Conservation (phyloP, 495 filamentous ascomycete species). For the Hyaloscypha finlandica region DNA sequence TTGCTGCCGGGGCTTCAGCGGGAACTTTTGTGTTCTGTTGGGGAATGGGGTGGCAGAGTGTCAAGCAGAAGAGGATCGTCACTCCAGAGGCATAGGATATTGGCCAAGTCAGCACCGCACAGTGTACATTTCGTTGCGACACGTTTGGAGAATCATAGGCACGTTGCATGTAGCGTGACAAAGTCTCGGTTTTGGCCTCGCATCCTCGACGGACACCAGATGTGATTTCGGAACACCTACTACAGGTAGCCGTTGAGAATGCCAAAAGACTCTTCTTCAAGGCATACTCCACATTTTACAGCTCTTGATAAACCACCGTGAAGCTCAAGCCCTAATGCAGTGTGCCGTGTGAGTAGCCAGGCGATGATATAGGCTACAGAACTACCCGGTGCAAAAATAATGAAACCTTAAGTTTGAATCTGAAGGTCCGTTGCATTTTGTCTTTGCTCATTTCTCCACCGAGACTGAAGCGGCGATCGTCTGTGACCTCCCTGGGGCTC, state of each 20-base stretch:
- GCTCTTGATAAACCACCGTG: too few relatives aligned
- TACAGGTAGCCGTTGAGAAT: background rate
- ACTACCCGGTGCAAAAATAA: too few relatives aligned
- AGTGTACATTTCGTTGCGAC: background rate
- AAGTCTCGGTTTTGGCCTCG: background rate
- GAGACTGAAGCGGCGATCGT: too few relatives aligned
- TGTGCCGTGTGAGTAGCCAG: too few relatives aligned
- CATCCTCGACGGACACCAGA: background rate
- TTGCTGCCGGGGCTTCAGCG: conserved; percentile 37
- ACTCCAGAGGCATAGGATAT: background rate
- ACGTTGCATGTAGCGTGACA: background rate
- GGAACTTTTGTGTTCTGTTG: conserved; percentile 40
- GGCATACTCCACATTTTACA: background rate
- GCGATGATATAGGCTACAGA: too few relatives aligned
- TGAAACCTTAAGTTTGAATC: too few relatives aligned
- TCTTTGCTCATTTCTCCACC: too few relatives aligned
- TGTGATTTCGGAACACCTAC: background rate
- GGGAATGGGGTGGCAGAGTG: conserved; percentile 55
- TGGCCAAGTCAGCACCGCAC: background rate
- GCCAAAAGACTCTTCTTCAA: background rate
- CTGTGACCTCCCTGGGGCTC: background rate
- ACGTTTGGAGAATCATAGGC: background rate
- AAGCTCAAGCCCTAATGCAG: too few relatives aligned
- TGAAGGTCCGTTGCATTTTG: too few relatives aligned
- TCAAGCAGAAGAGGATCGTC: conserved; percentile 38